Conservation (phyloP, 495 filamentous ascomycete species). For the Aspergillus affinis region DNA sequence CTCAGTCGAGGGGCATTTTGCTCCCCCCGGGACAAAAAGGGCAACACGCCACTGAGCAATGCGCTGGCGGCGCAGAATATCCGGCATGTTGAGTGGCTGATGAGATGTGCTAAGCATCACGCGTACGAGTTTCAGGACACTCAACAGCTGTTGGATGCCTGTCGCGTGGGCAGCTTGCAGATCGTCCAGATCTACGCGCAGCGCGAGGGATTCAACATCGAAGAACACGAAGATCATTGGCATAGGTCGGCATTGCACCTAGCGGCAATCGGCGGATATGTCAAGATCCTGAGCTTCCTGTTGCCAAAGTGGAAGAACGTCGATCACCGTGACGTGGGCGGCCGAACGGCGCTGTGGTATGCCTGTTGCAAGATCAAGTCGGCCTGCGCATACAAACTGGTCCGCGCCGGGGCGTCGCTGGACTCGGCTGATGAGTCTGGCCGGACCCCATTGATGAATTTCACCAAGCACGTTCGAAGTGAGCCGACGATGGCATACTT, state of each 20-base stretch:
- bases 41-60: background rate
- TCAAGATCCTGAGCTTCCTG: background rate
- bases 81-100: background rate
- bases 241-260: background rate
- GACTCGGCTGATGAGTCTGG: background rate
- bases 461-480: background rate
- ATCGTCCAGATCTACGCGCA: background rate
- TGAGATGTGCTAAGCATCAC: background rate
- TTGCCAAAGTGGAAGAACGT: background rate
- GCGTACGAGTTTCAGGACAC: background rate
- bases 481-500: background rate
- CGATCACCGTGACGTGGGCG: background rate
- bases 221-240: background rate
- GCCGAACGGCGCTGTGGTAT: background rate
- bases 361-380: background rate
- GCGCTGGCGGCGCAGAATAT: background rate
- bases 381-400: too few species aligned
- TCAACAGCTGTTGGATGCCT: background rate
- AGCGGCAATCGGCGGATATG: background rate
- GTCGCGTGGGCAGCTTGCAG: background rate
- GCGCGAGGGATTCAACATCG: background rate
- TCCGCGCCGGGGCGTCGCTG: background rate
- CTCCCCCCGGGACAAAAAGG: background rate
- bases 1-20: background rate
- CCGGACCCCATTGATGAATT: background rate